Base-by-base conservation (phyloP, 1,139 yeast species). In the Hyphopichia khmerensis region DNA sequence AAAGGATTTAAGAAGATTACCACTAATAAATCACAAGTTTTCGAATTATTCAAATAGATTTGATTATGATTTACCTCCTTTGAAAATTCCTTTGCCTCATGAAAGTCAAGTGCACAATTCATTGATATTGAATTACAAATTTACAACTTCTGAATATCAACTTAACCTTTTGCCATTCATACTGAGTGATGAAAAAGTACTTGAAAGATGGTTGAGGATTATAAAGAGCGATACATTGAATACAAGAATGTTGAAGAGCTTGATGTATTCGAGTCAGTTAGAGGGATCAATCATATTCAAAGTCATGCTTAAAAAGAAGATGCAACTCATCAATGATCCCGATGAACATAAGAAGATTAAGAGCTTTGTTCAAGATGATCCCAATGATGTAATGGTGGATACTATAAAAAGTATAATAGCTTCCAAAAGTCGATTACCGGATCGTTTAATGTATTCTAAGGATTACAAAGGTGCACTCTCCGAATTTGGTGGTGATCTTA, bases 201-300 rank as follows among this genome's bases (percentile, higher is more conserved):
- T 55, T 1, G 15, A 36, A 5, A 36, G 34, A 2, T 36, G 48
- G n/a, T 29, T 39, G 11, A 27, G 10, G 5, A 45, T 53, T 7
- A 36, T 41, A 7, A 36, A 35, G 3, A 38, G 45, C 35, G 49
- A 50, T 33, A 18, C 32, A n/a, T 11, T 35, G 6, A 35, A 42
- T 16, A 29, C 42, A 19, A 39, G 34, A 7, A 17, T 49, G 41
- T 43, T 51, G 15, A 43, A 41, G 35, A 44, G 49, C 17, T 29
- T 56, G 11, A 42, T 49, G 46, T 43, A 45, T 10, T 38, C 49
- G 5, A 55, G 56, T 24, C 44, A 42, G 14, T 36, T 45, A 33
- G 59, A 57, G 40, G 61, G 61, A 1, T 48, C 48, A 26, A 30
- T 43, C n/a, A 32, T 57, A 15, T 55, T 44, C 37, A 46, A 42